Conservation (phyloP, 2,329 filamentous ascomycete genomes). For the Sclerotinia sclerotiorum region DNA sequence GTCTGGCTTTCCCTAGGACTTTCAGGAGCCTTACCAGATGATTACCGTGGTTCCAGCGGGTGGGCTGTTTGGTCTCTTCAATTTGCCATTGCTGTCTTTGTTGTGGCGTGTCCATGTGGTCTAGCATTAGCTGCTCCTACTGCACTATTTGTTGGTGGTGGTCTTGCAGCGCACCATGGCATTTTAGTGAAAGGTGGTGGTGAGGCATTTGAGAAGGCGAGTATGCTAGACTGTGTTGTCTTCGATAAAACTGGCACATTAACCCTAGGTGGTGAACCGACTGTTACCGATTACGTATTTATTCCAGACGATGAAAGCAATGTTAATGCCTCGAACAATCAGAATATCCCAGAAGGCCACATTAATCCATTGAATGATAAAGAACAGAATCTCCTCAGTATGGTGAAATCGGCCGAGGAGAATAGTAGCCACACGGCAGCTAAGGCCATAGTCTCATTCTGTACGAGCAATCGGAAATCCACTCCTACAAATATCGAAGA, state of each 20-base stretch:
- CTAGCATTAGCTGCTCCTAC: constrained; percentile 60
- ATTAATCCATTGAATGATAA: background rate
- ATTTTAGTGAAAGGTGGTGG: constrained; percentile 60
- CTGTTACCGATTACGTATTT: constrained; percentile 49
- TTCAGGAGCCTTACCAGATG: constrained; percentile 54
- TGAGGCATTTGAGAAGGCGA: constrained; percentile 59
- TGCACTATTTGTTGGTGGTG: constrained; percentile 58
- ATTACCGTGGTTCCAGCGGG: constrained; percentile 56
- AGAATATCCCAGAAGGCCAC: constrained; percentile 27
- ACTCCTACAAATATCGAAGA: constrained; percentile 56
- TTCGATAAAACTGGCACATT: constrained; percentile 63
- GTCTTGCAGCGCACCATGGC: constrained; percentile 55
- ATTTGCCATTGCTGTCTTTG: constrained; percentile 67
- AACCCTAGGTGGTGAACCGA: constrained; percentile 64
- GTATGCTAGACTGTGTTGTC: constrained; percentile 54
- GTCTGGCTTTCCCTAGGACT: constrained; percentile 68
- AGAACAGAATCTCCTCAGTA: constrained; percentile 47
- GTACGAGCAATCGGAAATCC: constrained; percentile 42
- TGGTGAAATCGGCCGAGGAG: constrained; percentile 63
- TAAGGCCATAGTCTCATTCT: constrained; percentile 66
- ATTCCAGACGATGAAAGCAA: constrained; percentile 29
- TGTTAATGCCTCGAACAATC: background rate
- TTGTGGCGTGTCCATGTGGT: constrained; percentile 61
- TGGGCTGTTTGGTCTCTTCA: constrained; percentile 74
- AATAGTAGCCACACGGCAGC: constrained; percentile 75